Conservation (phyloP, 768 basidiomycete genomes). For the Russula olivacea region DNA sequence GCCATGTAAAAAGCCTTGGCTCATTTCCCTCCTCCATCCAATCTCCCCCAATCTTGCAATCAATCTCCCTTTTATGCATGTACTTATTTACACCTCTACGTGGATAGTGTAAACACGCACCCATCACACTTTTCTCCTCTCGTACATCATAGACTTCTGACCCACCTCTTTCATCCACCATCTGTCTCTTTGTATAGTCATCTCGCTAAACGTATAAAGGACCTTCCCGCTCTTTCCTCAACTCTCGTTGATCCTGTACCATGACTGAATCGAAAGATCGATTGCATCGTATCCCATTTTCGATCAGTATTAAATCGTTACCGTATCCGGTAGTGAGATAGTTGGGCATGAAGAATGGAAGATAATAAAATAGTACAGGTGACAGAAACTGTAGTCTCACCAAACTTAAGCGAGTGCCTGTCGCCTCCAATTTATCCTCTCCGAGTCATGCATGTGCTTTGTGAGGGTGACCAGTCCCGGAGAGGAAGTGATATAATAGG, state of each 20-base stretch:
- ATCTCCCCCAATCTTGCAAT: conserved; percentile 15
- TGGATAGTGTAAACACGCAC: conserved; percentile 5
- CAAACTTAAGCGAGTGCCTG: neutral
- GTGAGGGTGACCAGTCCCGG: neutral
- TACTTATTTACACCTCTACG: conserved; percentile 16
- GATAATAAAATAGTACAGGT: neutral
- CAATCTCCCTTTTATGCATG: conserved; percentile 12
- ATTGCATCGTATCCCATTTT: neutral
- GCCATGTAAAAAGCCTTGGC: neutral
- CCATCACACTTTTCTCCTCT: neutral
- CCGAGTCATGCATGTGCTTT: neutral
- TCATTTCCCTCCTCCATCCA: neutral
- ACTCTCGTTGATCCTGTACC: conserved; percentile 12
- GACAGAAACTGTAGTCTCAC: neutral
- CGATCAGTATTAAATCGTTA: neutral
- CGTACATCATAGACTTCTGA: conserved; percentile 18
- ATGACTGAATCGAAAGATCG: conserved; percentile 1
- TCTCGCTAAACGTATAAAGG: neutral
- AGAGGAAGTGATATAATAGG: neutral
- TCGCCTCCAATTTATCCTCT: neutral
- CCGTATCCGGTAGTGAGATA: neutral
- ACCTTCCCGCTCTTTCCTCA: neutral
- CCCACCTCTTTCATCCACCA: neutral
- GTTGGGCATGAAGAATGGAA: neutral
- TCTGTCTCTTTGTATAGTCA: conserved; percentile 1